A percentile compares a stretch with the other conserved stretches of the same genome.
Evolutionary conservation across 2,329 filamentous ascomycete species (phyloP).

Genomic region (Cryphonectria naterciae): DNA sequence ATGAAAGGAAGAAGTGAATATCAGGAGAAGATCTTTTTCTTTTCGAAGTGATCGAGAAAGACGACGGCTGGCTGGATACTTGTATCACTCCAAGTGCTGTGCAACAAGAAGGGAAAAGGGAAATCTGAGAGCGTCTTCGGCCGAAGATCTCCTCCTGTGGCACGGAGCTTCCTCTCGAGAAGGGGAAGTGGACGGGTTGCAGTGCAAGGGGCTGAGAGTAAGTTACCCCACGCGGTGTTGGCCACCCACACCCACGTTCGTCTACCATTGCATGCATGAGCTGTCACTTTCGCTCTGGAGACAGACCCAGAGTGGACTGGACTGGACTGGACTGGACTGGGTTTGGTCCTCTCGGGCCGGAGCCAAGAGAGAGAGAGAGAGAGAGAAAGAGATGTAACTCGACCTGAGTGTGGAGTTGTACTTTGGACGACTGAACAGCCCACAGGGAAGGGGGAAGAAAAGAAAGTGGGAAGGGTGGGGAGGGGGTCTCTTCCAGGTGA

Average conservation of each 20-base stretch:
- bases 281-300: conserved; percentile 21
- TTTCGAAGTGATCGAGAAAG: conserved; percentile 5
- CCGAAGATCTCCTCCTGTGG: conserved; percentile 17
- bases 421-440: neutral
- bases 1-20: conserved; percentile 1
- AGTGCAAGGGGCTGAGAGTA: conserved; percentile 23
- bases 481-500: conserved; percentile 11
- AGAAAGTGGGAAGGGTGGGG: neutral
- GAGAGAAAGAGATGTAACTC: neutral
- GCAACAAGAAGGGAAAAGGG: conserved; percentile 3
- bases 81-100: conserved; percentile 21
- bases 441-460: too few relatives aligned
- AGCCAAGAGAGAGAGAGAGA: neutral
- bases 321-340: neutral
- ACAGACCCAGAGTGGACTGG: neutral
- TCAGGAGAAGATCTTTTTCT: neutral
- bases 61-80: conserved; percentile 25
- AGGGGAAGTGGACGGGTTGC: conserved; percentile 16
- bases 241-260: conserved; percentile 23
- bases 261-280: conserved; percentile 19
- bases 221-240: conserved; percentile 20
- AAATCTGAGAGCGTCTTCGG: conserved; percentile 21
- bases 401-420: neutral
- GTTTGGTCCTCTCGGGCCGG: neutral
- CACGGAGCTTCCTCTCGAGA: conserved; percentile 23